Evolutionary conservation across 169 alveolate genomes (phyloP), one percentile per base, ranked within the genome.

Genomic region (Plasmodium gaboni): DNA sequence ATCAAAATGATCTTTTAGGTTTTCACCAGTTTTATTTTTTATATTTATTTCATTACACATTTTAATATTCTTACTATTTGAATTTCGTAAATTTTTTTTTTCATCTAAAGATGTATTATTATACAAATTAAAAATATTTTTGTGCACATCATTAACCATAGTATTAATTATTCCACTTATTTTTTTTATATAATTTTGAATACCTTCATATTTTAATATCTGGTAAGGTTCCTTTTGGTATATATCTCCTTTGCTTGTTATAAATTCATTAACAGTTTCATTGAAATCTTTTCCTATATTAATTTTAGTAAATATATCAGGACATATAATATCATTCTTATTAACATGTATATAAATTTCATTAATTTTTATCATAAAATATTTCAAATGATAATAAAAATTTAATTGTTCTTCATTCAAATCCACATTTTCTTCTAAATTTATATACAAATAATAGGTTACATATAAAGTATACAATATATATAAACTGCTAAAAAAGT

Each of bases 381-480:
- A 28, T 50, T 83, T 83, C 63, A 83, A 83, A 63, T 68, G 68
- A 73, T 69, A 70, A 28, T 83, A 83, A 69, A 83, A 83, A 69
- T 44, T 48, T 26, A 83, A 46, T 61, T 83, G 91, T 13, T 83
- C 91, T 8, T 68, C 65, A 57, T 51, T 69, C 19, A 83, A 67
- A 1, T 83, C 85, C 4, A 15, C 72, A 69, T 83, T 68, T 57
- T 83, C 86, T 55, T 83, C 91, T 44, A 83, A 57, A 48, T 83
- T 83, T 5, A 83, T 15, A 72, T 83, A 83, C 28, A 83, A 63
- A 50, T 68, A 83, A 59, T 83, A 83, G 51, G 74, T 69, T 53
- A 83, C 46, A 73, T 83, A 83, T 26, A 83, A 53, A 15, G 83
- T 83, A 59, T 83, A 83, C 28, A 83, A 83, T 69, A 83, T 70